Percentiles rank a stretch among this genome's conserved stretches.
Evolutionary conservation across 2,329 filamentous ascomycete genomes (phyloP).

Genomic region (Apiospora koreana): DNA sequence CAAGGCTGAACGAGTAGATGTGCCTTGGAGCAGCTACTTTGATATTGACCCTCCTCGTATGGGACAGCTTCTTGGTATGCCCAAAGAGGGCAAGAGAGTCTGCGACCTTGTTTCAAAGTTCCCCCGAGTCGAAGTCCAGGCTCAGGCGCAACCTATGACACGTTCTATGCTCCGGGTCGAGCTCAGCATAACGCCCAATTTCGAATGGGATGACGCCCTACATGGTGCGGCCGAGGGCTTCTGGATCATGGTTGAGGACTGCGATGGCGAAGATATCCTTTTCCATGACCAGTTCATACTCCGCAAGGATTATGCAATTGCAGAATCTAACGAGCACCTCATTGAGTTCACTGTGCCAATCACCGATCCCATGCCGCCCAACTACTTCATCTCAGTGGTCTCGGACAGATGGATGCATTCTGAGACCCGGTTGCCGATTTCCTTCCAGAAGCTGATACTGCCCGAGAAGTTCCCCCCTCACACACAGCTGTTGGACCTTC

Average conservation of each 20-base stretch:
- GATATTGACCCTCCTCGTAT: constrained; percentile 95
- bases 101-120: constrained; percentile 90
- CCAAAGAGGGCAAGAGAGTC: constrained; percentile 82
- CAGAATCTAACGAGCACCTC: constrained; percentile 88
- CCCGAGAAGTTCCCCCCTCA: constrained; percentile 95
- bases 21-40: constrained; percentile 91
- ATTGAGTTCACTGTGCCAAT: constrained; percentile 97
- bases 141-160: constrained; percentile 92
- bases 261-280: constrained; percentile 92
- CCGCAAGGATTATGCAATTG: constrained; percentile 81
- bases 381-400: constrained; percentile 95
- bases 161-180: constrained; percentile 90
- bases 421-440: constrained; percentile 88
- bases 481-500: constrained; percentile 87
- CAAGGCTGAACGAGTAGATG: constrained; percentile 93
- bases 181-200: constrained; percentile 88
- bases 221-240: constrained; percentile 90
- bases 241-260: constrained; percentile 97
- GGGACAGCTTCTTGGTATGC: constrained; percentile 90
- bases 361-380: constrained; percentile 95
- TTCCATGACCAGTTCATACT: constrained; percentile 94
- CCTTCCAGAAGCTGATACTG: constrained; percentile 91
- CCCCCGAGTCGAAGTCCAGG: constrained; percentile 87
- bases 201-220: constrained; percentile 89
- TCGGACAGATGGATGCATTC: constrained; percentile 99